phyloP scores from a whole-genome alignment of 192 early-diverging fungal species.

The Bifiguratus adelaidae region DNA sequence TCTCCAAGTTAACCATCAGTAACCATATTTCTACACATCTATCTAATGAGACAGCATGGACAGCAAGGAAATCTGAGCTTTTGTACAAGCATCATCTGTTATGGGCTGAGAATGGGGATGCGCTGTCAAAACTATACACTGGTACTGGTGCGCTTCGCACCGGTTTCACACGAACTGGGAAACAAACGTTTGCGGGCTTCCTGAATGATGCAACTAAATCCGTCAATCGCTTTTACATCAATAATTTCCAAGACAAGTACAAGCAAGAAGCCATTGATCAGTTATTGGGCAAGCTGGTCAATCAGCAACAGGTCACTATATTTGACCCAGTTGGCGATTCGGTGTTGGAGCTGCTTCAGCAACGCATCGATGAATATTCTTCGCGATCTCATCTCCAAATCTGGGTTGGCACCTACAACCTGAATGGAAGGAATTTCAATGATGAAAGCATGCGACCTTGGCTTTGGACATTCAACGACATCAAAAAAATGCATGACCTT shows the following conservation, averaged over 20 bases:
- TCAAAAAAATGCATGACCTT: slow-evolving; percentile 38
- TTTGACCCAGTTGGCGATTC: slow-evolving; percentile 41
- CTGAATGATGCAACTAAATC: slow-evolving; percentile 91
- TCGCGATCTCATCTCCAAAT: slow-evolving; percentile 45
- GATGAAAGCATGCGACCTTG: slow-evolving; percentile 57
- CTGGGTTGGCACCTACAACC: slow-evolving; percentile 83
- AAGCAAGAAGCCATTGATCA: slow-evolving; percentile 90
- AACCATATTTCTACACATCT: slow-evolving; percentile 26
- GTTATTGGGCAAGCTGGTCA: slow-evolving; percentile 49
- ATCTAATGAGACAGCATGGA: slow-evolving; percentile 1
- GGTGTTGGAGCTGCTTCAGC: slow-evolving; percentile 19
- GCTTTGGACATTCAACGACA: slow-evolving; percentile 28
- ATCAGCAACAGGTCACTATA: slow-evolving; percentile 31
- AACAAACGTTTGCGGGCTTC: slow-evolving; percentile 70
- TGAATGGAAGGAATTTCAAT: slow-evolving; percentile 70
- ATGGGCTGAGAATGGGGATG: slow-evolving; percentile 88
- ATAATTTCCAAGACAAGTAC: slow-evolving; percentile 91
- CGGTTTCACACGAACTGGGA: slow-evolving; percentile 81
- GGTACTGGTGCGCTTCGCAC: slow-evolving; percentile 96
- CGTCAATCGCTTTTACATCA: slow-evolving; percentile 87
- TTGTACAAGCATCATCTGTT: slow-evolving; percentile 43
- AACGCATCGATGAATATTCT: slow-evolving; percentile 48
- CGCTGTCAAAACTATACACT: slow-evolving; percentile 84
- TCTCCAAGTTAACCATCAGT: slow-evolving; percentile 41
- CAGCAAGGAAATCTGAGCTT: slow-evolving; percentile 7